These are phyloP conservation scores for Verticillium longisporum DNA, from an alignment of 2,329 filamentous ascomycete genomes.

Conservation along the genomic window DNA sequence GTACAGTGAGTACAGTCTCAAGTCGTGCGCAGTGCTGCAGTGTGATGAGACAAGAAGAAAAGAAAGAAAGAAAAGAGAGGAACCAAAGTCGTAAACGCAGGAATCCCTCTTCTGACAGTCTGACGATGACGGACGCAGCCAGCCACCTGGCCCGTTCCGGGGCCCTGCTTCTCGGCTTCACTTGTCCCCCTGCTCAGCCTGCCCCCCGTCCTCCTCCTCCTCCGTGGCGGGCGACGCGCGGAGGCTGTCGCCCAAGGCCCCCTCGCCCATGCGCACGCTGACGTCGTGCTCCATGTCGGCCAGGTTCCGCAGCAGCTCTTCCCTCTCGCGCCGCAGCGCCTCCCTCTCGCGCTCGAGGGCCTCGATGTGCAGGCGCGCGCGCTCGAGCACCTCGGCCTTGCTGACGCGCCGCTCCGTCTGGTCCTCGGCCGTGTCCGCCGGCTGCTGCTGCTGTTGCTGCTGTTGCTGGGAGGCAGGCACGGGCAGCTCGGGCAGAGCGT, in stretches of 20 bases:
- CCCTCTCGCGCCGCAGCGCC: slow-evolving; percentile 19
- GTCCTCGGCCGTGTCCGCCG: slow-evolving; percentile 14
- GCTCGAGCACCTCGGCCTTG: slow-evolving; percentile 28
- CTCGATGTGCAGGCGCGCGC: slow-evolving; percentile 24
- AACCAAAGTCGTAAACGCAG: too few relatives aligned
- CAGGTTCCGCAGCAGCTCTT: slow-evolving; percentile 14
- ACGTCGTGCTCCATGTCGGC: slow-evolving; percentile 5
- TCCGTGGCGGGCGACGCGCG: slow-evolving; percentile 2
- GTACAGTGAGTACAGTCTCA: too few relatives aligned
- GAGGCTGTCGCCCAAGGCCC: background rate
- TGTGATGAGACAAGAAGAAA: too few relatives aligned
- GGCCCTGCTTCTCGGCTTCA: background rate
- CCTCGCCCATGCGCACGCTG: slow-evolving; percentile 1
- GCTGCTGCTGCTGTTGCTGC: slow-evolving; percentile 2
- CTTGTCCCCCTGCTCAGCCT: background rate
- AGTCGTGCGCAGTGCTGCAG: too few relatives aligned
- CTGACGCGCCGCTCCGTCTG: slow-evolving; percentile 17
- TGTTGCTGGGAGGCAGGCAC: slow-evolving; percentile 4
- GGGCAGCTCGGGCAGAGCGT: slow-evolving; percentile 17
- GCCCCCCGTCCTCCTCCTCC: background rate
- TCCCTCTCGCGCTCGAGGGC: slow-evolving; percentile 21
- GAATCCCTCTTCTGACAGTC: too few relatives aligned
- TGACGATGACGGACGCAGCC: too few relatives aligned
- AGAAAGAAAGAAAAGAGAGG: too few relatives aligned
- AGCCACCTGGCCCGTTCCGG: too few relatives aligned